A percentile compares a stretch with the other conserved stretches of the same genome.
Evolutionary conservation across 768 basidiomycete genomes (phyloP).

Genomic region (Zangia roseola): DNA sequence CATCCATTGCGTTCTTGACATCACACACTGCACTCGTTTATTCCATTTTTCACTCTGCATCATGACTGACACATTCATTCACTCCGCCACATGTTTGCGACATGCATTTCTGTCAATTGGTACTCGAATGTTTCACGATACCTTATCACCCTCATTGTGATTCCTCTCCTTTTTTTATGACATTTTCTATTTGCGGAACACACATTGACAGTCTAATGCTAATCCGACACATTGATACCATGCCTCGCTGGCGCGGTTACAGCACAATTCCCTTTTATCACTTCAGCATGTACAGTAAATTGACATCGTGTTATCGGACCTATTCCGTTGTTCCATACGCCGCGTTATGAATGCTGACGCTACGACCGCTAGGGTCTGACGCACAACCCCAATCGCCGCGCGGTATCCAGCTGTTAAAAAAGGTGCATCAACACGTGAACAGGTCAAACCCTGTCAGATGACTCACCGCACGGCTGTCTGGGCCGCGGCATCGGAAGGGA

Average conservation of each 20-base stretch:
- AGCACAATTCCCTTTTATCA: constrained; percentile 11
- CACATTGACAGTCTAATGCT: constrained; percentile 31
- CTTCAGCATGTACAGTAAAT: constrained; percentile 23
- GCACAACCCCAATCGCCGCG: constrained; percentile 96
- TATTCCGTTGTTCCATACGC: constrained; percentile 55
- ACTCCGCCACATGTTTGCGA: constrained; percentile 18
- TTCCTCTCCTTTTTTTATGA: constrained; percentile 27
- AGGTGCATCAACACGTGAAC: constrained; percentile 3
- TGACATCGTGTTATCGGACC: constrained; percentile 14
- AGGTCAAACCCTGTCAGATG: constrained; percentile 1
- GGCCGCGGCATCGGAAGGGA: constrained; percentile 84
- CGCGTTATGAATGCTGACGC: constrained; percentile 93
- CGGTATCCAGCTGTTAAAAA: constrained; percentile 74
- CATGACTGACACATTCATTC: constrained; percentile 31
- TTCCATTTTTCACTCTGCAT: constrained; percentile 25
- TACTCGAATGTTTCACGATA: constrained; percentile 33
- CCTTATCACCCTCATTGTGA: constrained; percentile 34
- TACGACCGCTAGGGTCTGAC: constrained; percentile 91
- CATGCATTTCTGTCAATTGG: constrained; percentile 22
- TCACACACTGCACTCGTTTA: constrained; percentile 28
- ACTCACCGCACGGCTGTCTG: constrained; percentile 85
- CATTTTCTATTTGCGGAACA: constrained; percentile 38
- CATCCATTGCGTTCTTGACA: constrained; percentile 24
- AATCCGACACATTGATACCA: constrained; percentile 29
- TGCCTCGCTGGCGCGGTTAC: constrained; percentile 23